A percentile compares a stretch with the other conserved stretches of the same genome.
Evolutionary conservation across 768 basidiomycete genomes (phyloP).

Genomic region (Udeniomyces megalosporus): DNA sequence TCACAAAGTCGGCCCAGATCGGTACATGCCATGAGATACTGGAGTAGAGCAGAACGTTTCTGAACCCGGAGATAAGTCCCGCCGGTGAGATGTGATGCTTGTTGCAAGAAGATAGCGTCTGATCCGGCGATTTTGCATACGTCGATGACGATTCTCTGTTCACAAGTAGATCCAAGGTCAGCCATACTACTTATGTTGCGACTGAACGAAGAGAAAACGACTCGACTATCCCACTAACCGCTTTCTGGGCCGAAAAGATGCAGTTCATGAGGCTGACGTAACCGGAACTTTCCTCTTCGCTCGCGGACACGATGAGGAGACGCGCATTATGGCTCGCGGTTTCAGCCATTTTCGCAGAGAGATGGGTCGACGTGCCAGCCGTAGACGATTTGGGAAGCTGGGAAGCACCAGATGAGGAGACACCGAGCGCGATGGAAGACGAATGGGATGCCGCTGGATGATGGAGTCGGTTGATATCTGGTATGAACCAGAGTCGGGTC

Average conservation of each 20-base stretch:
- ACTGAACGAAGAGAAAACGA: not conserved
- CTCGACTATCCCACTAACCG: conserved; percentile 38
- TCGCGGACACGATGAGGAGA: conserved; percentile 71
- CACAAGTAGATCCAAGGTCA: not conserved
- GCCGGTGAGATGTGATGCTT: conserved; percentile 86
- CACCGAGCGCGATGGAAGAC: conserved; percentile 1
- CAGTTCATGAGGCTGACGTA: conserved; percentile 99
- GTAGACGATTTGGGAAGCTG: not conserved
- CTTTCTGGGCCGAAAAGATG: conserved; percentile 96
- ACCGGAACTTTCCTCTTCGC: conserved; percentile 46
- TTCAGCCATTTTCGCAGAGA: not conserved
- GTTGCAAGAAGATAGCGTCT: conserved; percentile 89
- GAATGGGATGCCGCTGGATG: conserved; percentile 22
- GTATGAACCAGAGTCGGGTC: conserved; percentile 30
- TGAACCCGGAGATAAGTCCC: conserved; percentile 81
- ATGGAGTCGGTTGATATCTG: conserved; percentile 50
- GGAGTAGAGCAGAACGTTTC: conserved; percentile 69
- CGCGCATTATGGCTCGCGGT: conserved; percentile 36
- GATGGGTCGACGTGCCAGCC: not conserved
- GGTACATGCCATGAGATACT: conserved; percentile 58
- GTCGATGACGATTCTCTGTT: conserved; percentile 88
- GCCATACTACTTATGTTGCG: not conserved
- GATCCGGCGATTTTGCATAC: conserved; percentile 79
- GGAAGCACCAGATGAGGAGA: not conserved
- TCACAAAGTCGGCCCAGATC: conserved; percentile 2